A percentile compares a stretch with the other conserved stretches of the same genome.
Evolutionary conservation across 768 basidiomycete species (phyloP).

Genomic region (Kwoniella europaea): DNA sequence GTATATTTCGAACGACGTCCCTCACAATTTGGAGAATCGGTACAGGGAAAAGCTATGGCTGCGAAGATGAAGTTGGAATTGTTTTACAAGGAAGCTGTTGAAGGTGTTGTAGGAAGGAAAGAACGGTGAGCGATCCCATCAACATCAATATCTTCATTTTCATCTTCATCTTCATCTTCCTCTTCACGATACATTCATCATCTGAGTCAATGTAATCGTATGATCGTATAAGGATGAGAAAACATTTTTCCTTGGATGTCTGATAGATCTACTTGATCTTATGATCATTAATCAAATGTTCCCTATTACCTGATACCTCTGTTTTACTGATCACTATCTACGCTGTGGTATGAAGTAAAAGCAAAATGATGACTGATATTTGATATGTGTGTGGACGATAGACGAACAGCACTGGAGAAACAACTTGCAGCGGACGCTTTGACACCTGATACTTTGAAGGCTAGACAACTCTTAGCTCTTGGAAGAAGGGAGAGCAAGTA

Average conservation of each 20-base stretch:
- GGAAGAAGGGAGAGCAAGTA: constrained; percentile 56
- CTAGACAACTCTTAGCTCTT: constrained; percentile 51
- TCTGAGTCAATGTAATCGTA: too few relatives aligned
- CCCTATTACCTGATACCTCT: constrained; percentile 14
- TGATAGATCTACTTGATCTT: not conserved
- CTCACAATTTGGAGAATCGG: constrained; percentile 76
- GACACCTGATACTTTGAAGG: constrained; percentile 53
- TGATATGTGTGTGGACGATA: not conserved
- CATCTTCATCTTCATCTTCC: not conserved
- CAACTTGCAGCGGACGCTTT: constrained; percentile 47
- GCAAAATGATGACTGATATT: not conserved
- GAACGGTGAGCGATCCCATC: constrained; percentile 65
- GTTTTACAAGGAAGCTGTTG: constrained; percentile 95
- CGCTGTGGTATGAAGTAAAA: too few relatives aligned
- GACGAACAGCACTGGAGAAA: constrained; percentile 54
- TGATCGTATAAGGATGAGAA: constrained; percentile 7
- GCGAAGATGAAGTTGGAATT: constrained; percentile 96
- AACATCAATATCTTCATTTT: too few relatives aligned
- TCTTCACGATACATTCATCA: not conserved
- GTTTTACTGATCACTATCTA: too few relatives aligned
- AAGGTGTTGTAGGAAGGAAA: constrained; percentile 92
- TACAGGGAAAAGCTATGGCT: constrained; percentile 79
- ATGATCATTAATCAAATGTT: constrained; percentile 13
- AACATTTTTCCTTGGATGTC: constrained; percentile 11
- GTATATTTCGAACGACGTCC: constrained; percentile 89